Evolutionary conservation across 1,139 yeast genomes (phyloP).

Genomic region (Candida pseudoviswanathii): DNA sequence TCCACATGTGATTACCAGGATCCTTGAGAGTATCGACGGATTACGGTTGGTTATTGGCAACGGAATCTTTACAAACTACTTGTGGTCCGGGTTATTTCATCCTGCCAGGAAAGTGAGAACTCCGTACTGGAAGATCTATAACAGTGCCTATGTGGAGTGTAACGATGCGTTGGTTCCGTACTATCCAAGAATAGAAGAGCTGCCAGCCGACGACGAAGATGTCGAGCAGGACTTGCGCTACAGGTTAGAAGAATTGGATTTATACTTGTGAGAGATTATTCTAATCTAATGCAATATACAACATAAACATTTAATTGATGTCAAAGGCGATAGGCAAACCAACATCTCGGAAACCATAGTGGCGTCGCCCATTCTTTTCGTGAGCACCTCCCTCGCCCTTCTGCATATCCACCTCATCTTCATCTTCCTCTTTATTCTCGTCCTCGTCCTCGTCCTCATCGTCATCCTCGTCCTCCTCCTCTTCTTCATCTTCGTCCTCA

Average conservation of each 20-base stretch:
- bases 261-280: conserved; percentile 24
- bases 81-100: conserved; percentile 90
- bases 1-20: conserved; percentile 87
- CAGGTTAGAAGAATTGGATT: conserved; percentile 41
- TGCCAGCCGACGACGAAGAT: conserved; percentile 19
- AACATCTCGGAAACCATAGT: background rate
- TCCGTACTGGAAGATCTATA: conserved; percentile 86
- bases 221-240: conserved; percentile 16
- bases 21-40: conserved; percentile 80
- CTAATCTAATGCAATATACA: background rate
- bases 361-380: background rate
- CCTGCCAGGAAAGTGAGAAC: conserved; percentile 86
- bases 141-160: conserved; percentile 72
- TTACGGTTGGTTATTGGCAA: conserved; percentile 73
- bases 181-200: conserved; percentile 63
- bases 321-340: conserved; percentile 4
- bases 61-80: conserved; percentile 72
- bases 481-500: conserved; percentile 9
- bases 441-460: conserved; percentile 4
- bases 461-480: background rate
- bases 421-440: background rate
- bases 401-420: background rate
- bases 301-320: background rate
- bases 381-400: conserved; percentile 1
- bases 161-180: conserved; percentile 80